Evolutionary conservation across 1,139 yeast species (phyloP).

Genomic region (Saccharomyces pastorianus): DNA sequence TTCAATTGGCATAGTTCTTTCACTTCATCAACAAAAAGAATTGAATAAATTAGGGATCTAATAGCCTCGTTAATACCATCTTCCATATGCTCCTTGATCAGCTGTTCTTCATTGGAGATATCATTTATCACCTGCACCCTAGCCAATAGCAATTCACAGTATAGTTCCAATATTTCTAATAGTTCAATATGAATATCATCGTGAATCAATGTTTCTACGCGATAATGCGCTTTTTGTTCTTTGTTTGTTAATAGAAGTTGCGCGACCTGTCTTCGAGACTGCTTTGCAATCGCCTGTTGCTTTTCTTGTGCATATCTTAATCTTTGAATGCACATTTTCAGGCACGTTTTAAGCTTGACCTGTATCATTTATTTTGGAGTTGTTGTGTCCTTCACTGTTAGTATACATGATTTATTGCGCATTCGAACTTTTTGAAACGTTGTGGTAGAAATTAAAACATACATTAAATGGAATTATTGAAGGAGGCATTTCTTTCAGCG

Average conservation of each 20-base stretch:
- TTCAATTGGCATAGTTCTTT: constrained; percentile 58
- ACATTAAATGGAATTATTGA: neutral
- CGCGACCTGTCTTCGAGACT: constrained; percentile 65
- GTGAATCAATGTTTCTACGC: constrained; percentile 79
- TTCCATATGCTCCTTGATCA: constrained; percentile 25
- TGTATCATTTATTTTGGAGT: neutral
- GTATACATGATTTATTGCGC: neutral
- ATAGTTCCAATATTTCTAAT: constrained; percentile 69
- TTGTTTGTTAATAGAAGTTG: constrained; percentile 63
- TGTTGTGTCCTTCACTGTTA: neutral
- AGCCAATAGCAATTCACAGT: constrained; percentile 77
- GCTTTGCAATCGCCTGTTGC: constrained; percentile 73
- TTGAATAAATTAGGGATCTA: constrained; percentile 58
- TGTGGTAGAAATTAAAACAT: neutral
- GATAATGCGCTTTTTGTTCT: constrained; percentile 73
- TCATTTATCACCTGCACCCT: constrained; percentile 47
- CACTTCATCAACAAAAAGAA: constrained; percentile 60
- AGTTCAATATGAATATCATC: constrained; percentile 80
- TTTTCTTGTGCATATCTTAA: constrained; percentile 75
- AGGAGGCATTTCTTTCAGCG: neutral
- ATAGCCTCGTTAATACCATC: constrained; percentile 55
- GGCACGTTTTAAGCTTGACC: constrained; percentile 54
- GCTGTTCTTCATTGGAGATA: constrained; percentile 28
- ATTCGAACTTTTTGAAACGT: neutral
- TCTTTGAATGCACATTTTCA: constrained; percentile 76